Evolutionary conservation across 257 asterid species (phyloP), one percentile per base, ranked within the genome.

Genomic region (Rehmannia glutinosa): DNA sequence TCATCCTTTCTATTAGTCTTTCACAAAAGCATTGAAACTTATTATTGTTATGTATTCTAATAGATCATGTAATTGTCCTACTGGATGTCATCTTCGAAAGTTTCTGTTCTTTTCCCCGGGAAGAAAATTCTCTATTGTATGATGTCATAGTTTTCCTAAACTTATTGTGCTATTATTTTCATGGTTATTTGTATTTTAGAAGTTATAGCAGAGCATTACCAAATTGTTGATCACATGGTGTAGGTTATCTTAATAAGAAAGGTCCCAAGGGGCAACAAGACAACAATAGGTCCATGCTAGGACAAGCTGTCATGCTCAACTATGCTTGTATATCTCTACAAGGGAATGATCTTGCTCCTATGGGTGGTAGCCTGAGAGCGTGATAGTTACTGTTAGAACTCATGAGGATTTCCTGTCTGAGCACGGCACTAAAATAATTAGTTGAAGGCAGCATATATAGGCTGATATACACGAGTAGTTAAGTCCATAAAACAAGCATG

Each of bases 61-160:
- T 19, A 69, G 56, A 52, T 67, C 30, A 42, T 58, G 51, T 66
- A 52, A 21, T 68, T 47, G n/a, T 53, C 47, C 5, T 46, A 42
- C 21, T 50, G 58, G 43, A 59, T 54, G 35, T 50, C 69, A 23
- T 64, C 65, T 21, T 58, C 13, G n/a, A 13, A n/a, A n/a, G n/a
- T 3, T n/a, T 42, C 20, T 41, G n/a, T n/a, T n/a, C n/a, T n/a
- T n/a, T n/a, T n/a, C n/a, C n/a, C n/a, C n/a, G n/a, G n/a, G n/a
- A n/a, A n/a, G n/a, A n/a, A n/a, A n/a, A 32, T 69, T 50, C 36
- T 47, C 54, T 36, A 23, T 23, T 15, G 42, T 47, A 36, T 20
- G 6, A 24, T 53, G 32, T n/a, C n/a, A n/a, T n/a, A n/a, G n/a
- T 49, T 12, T 38, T 59, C 39, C 57, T 15, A 25, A 43, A 30